Percentiles rank a stretch among this genome's conserved stretches.
phyloP scores from a whole-genome alignment of 805 yeast species.

The Lipomyces spencermartinsiae region DNA sequence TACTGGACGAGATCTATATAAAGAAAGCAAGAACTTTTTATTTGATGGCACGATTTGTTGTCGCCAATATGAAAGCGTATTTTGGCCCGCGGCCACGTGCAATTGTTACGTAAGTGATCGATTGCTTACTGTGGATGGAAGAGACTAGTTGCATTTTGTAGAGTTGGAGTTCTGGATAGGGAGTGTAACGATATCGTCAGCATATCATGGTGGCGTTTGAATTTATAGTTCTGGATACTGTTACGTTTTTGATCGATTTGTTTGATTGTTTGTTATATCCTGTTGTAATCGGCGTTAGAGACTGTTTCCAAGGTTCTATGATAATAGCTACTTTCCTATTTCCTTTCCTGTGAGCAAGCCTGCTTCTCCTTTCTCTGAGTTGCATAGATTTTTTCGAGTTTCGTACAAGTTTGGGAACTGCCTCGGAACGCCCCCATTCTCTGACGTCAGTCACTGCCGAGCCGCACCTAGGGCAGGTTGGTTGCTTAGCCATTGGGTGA shows the following conservation, averaged over 20 bases:
- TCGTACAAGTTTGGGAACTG: too few relatives aligned
- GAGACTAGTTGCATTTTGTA: background rate
- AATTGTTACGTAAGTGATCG: background rate
- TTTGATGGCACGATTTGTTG: background rate
- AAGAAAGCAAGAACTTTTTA: background rate
- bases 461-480: too few relatives aligned
- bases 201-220: background rate
- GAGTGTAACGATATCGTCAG: background rate
- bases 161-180: background rate
- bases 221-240: conserved; percentile 1
- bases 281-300: background rate
- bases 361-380: too few relatives aligned
- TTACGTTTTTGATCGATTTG: background rate
- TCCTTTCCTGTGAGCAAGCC: background rate
- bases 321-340: background rate
- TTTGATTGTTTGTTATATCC: background rate
- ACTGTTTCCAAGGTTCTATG: background rate
- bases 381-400: too few relatives aligned
- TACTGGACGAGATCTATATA: background rate
- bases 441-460: too few relatives aligned
- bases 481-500: too few relatives aligned
- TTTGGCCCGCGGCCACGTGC: background rate
- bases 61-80: background rate
- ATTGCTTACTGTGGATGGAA: background rate
- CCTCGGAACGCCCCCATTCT: too few relatives aligned